A percentile compares a stretch with the other conserved stretches of the same genome.
phyloP scores from a whole-genome alignment of 805 yeast species.

The Monosporozyma siamensis region DNA sequence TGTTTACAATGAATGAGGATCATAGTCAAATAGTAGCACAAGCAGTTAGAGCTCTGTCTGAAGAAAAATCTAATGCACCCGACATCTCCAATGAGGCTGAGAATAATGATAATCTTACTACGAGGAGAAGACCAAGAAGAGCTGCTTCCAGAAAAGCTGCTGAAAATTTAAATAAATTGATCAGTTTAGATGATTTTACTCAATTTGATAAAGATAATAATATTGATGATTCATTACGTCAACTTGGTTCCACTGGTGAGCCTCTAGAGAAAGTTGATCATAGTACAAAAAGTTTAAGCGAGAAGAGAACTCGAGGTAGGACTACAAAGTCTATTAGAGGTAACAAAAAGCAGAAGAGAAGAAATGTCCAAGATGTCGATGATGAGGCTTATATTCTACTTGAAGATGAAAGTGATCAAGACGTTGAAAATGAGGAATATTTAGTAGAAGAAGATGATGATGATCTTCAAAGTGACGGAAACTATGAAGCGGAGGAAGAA shows the following conservation, averaged over 20 bases:
- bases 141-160: conserved; percentile 4
- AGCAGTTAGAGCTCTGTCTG: neutral
- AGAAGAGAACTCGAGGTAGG: neutral
- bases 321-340: neutral
- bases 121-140: conserved; percentile 11
- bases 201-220: neutral
- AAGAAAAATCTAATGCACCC: neutral
- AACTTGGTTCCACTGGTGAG: no score
- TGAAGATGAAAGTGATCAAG: conserved; percentile 6
- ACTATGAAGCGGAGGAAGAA: neutral
- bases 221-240: conserved; percentile 1
- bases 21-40: neutral
- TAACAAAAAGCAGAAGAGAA: neutral
- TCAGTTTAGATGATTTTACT: neutral
- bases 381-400: conserved; percentile 3
- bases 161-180: conserved; percentile 1
- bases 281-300: neutral
- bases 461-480: conserved; percentile 3
- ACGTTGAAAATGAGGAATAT: conserved; percentile 13
- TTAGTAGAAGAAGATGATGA: conserved; percentile 9
- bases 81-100: neutral
- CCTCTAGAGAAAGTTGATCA: neutral
- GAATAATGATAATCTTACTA: neutral
- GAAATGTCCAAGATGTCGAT: neutral
- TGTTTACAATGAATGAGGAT: neutral